Evolutionary conservation across 108 stramenopile species (phyloP).

Genomic region (Discostella stelligeroides): DNA sequence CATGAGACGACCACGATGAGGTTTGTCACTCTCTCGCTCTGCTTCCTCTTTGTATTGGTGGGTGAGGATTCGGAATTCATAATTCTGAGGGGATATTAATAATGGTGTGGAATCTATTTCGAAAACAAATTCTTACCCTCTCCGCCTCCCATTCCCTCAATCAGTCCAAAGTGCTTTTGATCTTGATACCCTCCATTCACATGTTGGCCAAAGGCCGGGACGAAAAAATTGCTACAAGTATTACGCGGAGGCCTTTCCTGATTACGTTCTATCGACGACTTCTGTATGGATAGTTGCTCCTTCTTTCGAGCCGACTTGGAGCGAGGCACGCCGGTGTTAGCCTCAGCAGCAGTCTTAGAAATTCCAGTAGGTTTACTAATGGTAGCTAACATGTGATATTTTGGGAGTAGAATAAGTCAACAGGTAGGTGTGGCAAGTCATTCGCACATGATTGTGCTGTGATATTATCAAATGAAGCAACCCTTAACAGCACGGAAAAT

Average conservation of each 20-base stretch:
- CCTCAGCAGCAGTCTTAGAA: too few species aligned
- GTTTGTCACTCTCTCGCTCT: conserved; percentile 5
- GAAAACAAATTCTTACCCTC: conserved; percentile 19
- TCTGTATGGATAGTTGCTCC: conserved; percentile 6
- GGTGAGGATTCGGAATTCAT: too few species aligned
- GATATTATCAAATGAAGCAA: background rate
- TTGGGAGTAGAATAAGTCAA: background rate
- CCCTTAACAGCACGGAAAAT: too few species aligned
- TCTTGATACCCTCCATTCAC: conserved; percentile 20
- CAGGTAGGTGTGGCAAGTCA: background rate
- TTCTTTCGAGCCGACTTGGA: conserved; percentile 35
- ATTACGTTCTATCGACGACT: background rate
- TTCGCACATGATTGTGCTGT: background rate
- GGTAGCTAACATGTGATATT: too few species aligned
- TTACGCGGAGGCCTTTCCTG: conserved; percentile 3
- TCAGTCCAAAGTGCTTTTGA: conserved; percentile 36
- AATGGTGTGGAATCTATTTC: too few species aligned
- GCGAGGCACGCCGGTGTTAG: background rate
- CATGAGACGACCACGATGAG: conserved; percentile 36
- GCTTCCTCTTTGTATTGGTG: conserved; percentile 23
- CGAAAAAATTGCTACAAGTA: conserved; percentile 11
- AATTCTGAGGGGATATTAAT: background rate
- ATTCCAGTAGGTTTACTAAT: too few species aligned
- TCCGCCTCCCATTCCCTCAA: conserved; percentile 44
- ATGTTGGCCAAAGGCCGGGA: conserved; percentile 18